These are phyloP conservation scores for Nadsonia starkeyi-henricii DNA, from an alignment of 1,139 yeast genomes.

Conservation along the genomic window DNA sequence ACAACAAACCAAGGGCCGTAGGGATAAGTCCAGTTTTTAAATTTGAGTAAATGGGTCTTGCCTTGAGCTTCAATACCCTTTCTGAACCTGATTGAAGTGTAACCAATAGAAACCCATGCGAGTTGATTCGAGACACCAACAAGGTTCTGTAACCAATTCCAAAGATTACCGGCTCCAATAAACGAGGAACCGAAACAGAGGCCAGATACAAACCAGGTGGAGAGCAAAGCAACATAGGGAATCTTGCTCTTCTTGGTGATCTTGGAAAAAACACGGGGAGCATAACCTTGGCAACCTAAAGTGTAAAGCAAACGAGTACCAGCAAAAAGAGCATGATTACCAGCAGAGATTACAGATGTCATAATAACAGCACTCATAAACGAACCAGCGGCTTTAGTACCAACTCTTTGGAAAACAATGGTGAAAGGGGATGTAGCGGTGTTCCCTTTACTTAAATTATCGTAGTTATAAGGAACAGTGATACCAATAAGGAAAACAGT, in stretches of 20 bases:
- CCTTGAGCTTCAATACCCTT: conserved; percentile 26
- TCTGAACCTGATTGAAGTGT: conserved; percentile 33
- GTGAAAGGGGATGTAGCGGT: conserved; percentile 52
- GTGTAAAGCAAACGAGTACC: conserved; percentile 36
- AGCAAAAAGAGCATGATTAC: conserved; percentile 39
- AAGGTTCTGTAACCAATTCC: conserved; percentile 53
- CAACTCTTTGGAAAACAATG: conserved; percentile 42
- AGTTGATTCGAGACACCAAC: conserved; percentile 48
- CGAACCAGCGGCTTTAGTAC: conserved; percentile 32
- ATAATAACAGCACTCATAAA: conserved; percentile 39
- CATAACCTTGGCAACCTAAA: conserved; percentile 35
- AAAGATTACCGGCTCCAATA: conserved; percentile 36
- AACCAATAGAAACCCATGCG: conserved; percentile 44
- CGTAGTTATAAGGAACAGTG: conserved; percentile 34
- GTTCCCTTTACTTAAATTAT: conserved; percentile 28
- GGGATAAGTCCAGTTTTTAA: conserved; percentile 44
- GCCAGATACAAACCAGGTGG: conserved; percentile 37
- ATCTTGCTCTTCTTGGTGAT: conserved; percentile 31
- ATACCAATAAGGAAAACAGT: conserved; percentile 34
- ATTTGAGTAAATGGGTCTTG: conserved; percentile 20
- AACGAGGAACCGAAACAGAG: conserved; percentile 48
- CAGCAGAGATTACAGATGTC: conserved; percentile 38
- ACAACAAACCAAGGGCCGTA: conserved; percentile 48
- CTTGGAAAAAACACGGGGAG: conserved; percentile 33
- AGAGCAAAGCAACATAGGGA: conserved; percentile 33